phyloP scores from a whole-genome alignment of 176 grass and related monocot genomes.

The Coix lacrymajobi region DNA sequence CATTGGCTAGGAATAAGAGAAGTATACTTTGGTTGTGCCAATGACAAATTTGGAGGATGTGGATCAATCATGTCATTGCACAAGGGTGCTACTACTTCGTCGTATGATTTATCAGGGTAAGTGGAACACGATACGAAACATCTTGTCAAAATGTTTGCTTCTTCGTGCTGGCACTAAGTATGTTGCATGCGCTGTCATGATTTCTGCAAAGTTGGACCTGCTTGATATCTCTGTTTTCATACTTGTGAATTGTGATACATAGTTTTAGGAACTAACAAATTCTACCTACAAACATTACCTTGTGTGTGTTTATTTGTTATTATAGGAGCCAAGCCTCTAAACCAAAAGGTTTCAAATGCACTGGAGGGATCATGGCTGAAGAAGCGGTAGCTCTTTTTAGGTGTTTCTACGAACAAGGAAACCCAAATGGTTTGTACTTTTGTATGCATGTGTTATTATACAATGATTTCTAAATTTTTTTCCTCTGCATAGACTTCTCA shows the following conservation, averaged over 20 bases:
- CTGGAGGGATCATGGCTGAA: constrained; percentile 69
- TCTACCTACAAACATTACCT: neutral
- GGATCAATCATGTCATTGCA: constrained; percentile 89
- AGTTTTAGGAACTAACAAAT: neutral
- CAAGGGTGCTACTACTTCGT: constrained; percentile 7
- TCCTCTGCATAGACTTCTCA: neutral
- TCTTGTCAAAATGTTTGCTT: neutral
- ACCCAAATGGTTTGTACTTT: constrained; percentile 68
- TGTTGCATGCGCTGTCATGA: neutral
- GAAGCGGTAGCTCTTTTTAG: constrained; percentile 75
- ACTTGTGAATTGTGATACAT: neutral
- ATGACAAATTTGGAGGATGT: constrained; percentile 94
- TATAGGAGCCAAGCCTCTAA: constrained; percentile 32
- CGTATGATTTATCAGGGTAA: constrained; percentile 52
- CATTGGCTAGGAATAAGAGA: constrained; percentile 64
- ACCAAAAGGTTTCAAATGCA: constrained; percentile 77
- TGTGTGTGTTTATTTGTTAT: constrained; percentile 1
- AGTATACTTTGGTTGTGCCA: constrained; percentile 83
- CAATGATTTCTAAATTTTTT: neutral
- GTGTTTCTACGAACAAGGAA: constrained; percentile 93
- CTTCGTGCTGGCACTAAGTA: neutral
- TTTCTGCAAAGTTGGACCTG: neutral
- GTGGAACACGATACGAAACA: neutral
- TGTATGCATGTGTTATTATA: neutral
- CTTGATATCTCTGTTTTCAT: neutral